Conservation (phyloP, 1,284 basidiomycete species). For the Cutaneotrichosporon dermatis region DNA sequence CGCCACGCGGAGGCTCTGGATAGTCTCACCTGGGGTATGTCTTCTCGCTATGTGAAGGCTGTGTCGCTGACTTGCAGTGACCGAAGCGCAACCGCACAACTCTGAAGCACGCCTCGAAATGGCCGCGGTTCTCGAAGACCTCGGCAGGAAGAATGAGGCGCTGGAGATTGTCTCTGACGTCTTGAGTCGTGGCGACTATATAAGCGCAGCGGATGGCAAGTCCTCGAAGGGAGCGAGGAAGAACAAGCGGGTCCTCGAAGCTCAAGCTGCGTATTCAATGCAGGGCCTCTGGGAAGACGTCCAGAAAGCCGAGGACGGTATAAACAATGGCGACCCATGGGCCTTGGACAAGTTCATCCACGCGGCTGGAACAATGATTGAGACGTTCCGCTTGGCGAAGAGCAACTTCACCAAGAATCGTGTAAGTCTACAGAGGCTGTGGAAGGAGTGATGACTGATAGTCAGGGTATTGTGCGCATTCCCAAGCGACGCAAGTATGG, state of each 20-base stretch:
- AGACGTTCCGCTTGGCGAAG: slow-evolving; percentile 80
- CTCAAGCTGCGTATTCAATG: slow-evolving; percentile 43
- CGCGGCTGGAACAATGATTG: slow-evolving; percentile 77
- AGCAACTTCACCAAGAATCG: slow-evolving; percentile 72
- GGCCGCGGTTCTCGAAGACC: slow-evolving; percentile 76
- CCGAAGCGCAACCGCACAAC: slow-evolving; percentile 65
- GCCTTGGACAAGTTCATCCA: slow-evolving; percentile 63
- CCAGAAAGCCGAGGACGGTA: slow-evolving; percentile 41
- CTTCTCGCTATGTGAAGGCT: too few relatives aligned
- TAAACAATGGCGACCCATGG: slow-evolving; percentile 43
- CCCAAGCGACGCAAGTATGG: slow-evolving; percentile 26
- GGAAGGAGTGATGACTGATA: not conserved
- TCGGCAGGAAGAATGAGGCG: slow-evolving; percentile 74
- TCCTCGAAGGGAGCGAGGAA: slow-evolving; percentile 29
- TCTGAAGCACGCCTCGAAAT: slow-evolving; percentile 81
- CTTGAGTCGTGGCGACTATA: slow-evolving; percentile 19
- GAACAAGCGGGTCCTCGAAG: slow-evolving; percentile 38
- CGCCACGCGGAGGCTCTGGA: slow-evolving; percentile 71
- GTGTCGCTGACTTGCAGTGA: slow-evolving; percentile 53
- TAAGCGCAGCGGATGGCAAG: slow-evolving; percentile 11
- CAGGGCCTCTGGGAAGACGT: slow-evolving; percentile 45
- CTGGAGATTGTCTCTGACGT: slow-evolving; percentile 75
- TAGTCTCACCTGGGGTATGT: slow-evolving; percentile 72
- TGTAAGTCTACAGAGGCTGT: slow-evolving; percentile 47
- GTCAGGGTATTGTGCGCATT: slow-evolving; percentile 39